These are phyloP conservation scores for Scheffersomyces coipomensis DNA, from an alignment of 805 yeast species.

Conservation along the genomic window DNA sequence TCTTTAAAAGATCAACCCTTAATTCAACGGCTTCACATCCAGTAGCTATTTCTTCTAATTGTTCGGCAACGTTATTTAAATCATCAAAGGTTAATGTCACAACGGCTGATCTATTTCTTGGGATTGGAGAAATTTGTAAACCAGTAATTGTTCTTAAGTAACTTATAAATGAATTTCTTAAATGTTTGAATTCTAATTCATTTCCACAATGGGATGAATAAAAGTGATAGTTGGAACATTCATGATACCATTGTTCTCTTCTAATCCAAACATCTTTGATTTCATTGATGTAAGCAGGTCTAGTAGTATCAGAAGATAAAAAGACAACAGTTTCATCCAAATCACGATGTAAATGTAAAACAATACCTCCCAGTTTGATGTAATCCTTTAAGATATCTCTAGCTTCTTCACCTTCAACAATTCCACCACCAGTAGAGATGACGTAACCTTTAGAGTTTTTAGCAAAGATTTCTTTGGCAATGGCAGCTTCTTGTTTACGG, in stretches of 20 bases:
- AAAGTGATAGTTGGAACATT: conserved; percentile 75
- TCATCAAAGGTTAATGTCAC: conserved; percentile 73
- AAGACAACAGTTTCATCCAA: conserved; percentile 75
- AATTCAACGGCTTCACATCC: conserved; percentile 86
- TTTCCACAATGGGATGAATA: conserved; percentile 70
- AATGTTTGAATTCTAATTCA: conserved; percentile 50
- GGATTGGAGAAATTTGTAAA: conserved; percentile 31
- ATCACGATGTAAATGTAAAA: conserved; percentile 87
- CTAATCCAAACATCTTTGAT: conserved; percentile 80
- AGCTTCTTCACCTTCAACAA: conserved; percentile 75
- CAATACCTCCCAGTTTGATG: conserved; percentile 63
- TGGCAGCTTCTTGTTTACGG: conserved; percentile 61
- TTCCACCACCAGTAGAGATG: conserved; percentile 95
- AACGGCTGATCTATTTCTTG: conserved; percentile 57
- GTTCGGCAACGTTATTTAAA: conserved; percentile 42
- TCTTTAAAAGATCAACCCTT: conserved; percentile 68
- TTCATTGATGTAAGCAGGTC: conserved; percentile 87
- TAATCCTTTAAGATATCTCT: conserved; percentile 61
- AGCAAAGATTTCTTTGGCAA: conserved; percentile 51
- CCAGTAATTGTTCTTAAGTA: conserved; percentile 69
- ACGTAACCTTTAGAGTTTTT: conserved; percentile 52
- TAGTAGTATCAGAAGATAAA: conserved; percentile 70
- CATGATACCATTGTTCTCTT: conserved; percentile 75
- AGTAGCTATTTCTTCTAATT: conserved; percentile 51
- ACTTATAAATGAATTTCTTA: conserved; percentile 57